Evolutionary conservation across 306 rosid species (phyloP).

Genomic region (Pyrus betulifolia): DNA sequence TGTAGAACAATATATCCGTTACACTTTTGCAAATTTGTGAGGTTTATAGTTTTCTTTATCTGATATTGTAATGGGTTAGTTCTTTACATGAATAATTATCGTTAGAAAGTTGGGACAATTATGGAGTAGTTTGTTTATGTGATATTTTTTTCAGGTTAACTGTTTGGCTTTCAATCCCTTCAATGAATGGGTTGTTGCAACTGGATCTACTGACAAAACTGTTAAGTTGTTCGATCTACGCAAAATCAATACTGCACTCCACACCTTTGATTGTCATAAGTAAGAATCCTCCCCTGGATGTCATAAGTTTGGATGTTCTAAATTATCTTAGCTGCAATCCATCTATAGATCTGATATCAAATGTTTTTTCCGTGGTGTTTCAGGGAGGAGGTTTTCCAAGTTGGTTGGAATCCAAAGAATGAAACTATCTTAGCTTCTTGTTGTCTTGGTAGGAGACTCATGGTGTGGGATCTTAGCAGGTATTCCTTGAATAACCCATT

Average conservation of each 20-base stretch:
- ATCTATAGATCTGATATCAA: not conserved
- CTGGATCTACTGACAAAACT: conserved; percentile 97
- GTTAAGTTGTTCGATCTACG: conserved; percentile 93
- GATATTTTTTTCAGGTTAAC: conserved; percentile 53
- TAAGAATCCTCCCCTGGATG: conserved; percentile 29
- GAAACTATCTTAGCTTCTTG: conserved; percentile 97
- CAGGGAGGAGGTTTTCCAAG: conserved; percentile 99
- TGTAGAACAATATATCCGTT: not conserved
- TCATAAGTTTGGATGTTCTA: not conserved
- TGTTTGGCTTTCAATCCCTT: conserved; percentile 98
- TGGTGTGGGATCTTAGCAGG: conserved; percentile 99
- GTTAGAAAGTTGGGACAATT: not conserved
- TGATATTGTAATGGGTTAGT: not conserved
- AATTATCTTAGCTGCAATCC: not conserved
- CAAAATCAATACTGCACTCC: conserved; percentile 65
- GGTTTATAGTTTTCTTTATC: not conserved
- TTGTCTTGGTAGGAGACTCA: conserved; percentile 93
- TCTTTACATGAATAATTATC: not conserved
- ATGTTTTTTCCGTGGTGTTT: not conserved
- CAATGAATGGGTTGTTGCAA: conserved; percentile 96
- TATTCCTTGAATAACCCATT: conserved; percentile 25
- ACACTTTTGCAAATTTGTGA: not conserved
- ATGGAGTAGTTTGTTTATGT: not conserved
- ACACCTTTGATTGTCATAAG: conserved; percentile 93
- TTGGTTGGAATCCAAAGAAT: conserved; percentile 95